Evolutionary conservation across 306 rosid genomes (phyloP), one percentile per base, ranked within the genome.

Genomic region (Alnus glutinosa): DNA sequence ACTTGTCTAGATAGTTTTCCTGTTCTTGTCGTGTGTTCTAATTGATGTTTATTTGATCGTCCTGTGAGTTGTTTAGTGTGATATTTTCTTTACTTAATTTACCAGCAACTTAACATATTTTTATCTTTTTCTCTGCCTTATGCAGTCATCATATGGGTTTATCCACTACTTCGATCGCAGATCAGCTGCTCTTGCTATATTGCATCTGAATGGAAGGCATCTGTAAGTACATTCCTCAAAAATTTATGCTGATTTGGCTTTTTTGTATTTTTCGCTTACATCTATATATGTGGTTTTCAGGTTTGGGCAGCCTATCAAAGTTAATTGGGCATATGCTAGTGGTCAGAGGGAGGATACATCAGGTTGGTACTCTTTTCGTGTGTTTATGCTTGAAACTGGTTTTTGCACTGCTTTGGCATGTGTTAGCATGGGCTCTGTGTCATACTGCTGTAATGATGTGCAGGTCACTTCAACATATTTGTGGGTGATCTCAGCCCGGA

Each of bases 291-390:
- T 76, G 76, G 13, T 77, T 85, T 80, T 61, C 87, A 95, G 99
- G 86, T 93, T 95, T 88, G 98, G 99, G 80, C 99, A 95, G 87
- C 97, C 98, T 75, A 95, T 95, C 85, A 95, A 95, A 85, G 98
- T 95, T 75, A 95, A 95, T 84, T 95, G 97, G 98, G 98, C 98
- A 58, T 95, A 95, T 82, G 97, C 97, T 72, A 92, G 97, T 83
- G 97, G 97, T 77, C 97, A 94, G 89, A 91, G 98, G 82, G 98
- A 94, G 90, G 98, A 94, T 75, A 94, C 98, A 59, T 94, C 98
- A 88, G 97, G 98, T 94, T 80, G 55, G 69, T 11, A 58, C 78
- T 66, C 59, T 66, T 80, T 67, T 75, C 67, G 19, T 19, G 42
- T 59, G 55, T 64, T 30, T 76, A 34, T 77, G 61, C 50, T 78